phyloP scores from a whole-genome alignment of 108 stramenopile genomes.

The Skeletonema tropicum region DNA sequence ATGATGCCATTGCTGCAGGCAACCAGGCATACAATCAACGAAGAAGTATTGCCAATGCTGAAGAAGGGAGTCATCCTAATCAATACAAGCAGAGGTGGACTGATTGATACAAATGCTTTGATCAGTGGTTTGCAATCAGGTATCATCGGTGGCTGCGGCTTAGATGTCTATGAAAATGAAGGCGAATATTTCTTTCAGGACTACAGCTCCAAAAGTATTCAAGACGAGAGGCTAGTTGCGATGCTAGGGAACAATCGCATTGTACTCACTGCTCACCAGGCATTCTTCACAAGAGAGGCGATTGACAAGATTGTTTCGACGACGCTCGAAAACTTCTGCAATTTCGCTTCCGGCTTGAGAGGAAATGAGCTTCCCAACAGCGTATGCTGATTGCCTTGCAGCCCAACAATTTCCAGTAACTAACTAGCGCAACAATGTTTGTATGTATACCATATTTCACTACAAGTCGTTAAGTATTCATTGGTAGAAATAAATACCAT shows the following conservation, averaged over 20 bases:
- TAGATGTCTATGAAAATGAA: slow-evolving; percentile 84
- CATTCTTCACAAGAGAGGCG: slow-evolving; percentile 84
- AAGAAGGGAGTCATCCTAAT: slow-evolving; percentile 71
- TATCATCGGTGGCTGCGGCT: slow-evolving; percentile 64
- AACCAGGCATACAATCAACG: slow-evolving; percentile 68
- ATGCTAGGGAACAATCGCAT: slow-evolving; percentile 65
- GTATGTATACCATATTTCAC: background rate
- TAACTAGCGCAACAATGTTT: no score
- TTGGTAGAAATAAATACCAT: background rate
- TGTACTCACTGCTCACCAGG: slow-evolving; percentile 75
- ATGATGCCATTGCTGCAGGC: slow-evolving; percentile 74
- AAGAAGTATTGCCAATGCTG: slow-evolving; percentile 48
- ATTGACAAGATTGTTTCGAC: slow-evolving; percentile 75
- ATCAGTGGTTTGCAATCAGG: slow-evolving; percentile 63
- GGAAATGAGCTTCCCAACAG: slow-evolving; percentile 44
- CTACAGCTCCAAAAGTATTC: slow-evolving; percentile 60
- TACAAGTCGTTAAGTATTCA: background rate
- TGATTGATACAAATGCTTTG: slow-evolving; percentile 72
- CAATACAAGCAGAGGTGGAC: slow-evolving; percentile 79
- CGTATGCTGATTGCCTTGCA: slow-evolving; percentile 12
- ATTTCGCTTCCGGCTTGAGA: slow-evolving; percentile 46
- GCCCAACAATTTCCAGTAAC: no score
- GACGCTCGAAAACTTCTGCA: slow-evolving; percentile 62
- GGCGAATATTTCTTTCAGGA: slow-evolving; percentile 86
- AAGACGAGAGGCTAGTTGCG: slow-evolving; percentile 51